Evolutionary conservation across 2,329 filamentous ascomycete species (phyloP).

Genomic region (Xylariaceae sp.): DNA sequence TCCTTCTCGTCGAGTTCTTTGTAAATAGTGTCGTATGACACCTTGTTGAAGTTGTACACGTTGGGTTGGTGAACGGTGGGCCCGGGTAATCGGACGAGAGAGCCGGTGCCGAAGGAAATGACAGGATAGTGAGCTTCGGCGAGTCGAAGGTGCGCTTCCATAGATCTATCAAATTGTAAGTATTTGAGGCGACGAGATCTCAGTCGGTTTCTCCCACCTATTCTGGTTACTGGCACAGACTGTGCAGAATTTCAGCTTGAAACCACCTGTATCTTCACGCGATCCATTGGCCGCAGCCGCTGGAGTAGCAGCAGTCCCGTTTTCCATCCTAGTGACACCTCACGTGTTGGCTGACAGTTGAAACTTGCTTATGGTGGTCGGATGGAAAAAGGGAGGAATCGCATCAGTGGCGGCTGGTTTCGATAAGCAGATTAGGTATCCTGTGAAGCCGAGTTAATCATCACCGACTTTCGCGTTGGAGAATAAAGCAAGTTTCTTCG

Average conservation of each 20-base stretch:
- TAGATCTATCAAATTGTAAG: conserved; percentile 54
- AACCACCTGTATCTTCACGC: conserved; percentile 53
- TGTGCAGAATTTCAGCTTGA: conserved; percentile 93
- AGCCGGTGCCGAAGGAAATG: conserved; percentile 95
- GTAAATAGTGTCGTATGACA: conserved; percentile 92
- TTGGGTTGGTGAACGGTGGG: conserved; percentile 91
- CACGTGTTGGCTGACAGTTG: neutral
- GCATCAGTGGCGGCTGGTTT: too few species aligned
- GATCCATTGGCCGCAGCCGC: conserved; percentile 37
- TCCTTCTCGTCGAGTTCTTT: conserved; percentile 86
- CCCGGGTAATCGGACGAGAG: conserved; percentile 86
- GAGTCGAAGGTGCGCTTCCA: conserved; percentile 96
- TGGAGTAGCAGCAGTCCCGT: conserved; percentile 33
- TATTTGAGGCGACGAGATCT: conserved; percentile 14
- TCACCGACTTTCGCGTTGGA: too few species aligned
- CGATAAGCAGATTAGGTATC: too few species aligned
- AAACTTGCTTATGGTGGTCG: neutral
- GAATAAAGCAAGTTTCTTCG: too few species aligned
- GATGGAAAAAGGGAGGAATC: too few species aligned
- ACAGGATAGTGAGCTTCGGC: conserved; percentile 87
- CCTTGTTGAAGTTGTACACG: conserved; percentile 97
- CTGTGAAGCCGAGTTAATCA: too few species aligned
- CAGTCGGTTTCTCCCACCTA: conserved; percentile 50
- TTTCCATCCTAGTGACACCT: conserved; percentile 30
- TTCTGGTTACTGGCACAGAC: conserved; percentile 99